Conservation (phyloP, 2,329 filamentous ascomycete genomes). For the Sarocladium kiliense region DNA sequence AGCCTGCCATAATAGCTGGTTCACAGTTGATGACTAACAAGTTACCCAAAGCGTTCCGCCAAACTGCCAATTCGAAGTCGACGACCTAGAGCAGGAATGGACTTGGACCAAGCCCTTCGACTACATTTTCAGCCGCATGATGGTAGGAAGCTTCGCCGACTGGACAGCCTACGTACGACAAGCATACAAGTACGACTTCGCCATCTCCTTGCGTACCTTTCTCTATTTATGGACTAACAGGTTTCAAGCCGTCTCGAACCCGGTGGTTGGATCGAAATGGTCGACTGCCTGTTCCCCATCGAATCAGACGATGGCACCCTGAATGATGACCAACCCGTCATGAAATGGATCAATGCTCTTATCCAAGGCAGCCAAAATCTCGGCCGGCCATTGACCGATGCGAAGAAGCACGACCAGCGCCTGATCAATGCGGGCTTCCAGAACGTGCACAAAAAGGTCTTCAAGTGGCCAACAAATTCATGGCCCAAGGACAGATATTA, state of each 20-base stretch:
- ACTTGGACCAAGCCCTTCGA: conserved; percentile 18
- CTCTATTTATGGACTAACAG: not conserved
- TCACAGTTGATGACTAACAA: not conserved
- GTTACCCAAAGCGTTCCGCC: conserved; percentile 15
- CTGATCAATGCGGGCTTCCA: conserved; percentile 45
- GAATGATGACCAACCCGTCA: conserved; percentile 14
- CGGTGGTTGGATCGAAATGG: conserved; percentile 19
- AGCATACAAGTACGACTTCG: conserved; percentile 14
- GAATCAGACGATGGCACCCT: conserved; percentile 16
- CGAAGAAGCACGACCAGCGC: conserved; percentile 19
- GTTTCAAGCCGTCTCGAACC: conserved; percentile 12
- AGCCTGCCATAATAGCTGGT: not conserved
- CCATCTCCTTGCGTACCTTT: not conserved
- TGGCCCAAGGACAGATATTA: conserved; percentile 45
- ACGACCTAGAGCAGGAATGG: conserved; percentile 20
- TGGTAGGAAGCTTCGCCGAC: conserved; percentile 15
- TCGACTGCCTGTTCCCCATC: conserved; percentile 14
- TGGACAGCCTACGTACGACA: conserved; percentile 17
- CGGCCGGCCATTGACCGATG: conserved; percentile 20
- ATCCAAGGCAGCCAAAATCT: conserved; percentile 22
- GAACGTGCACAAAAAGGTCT: conserved; percentile 39
- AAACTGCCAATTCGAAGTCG: conserved; percentile 19
- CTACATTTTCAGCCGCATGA: conserved; percentile 18
- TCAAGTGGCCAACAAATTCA: conserved; percentile 41
- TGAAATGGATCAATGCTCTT: conserved; percentile 23